Percentiles rank a stretch among this genome's conserved stretches.
Conservation (phyloP, 768 basidiomycete genomes). For the Paxillus involutus region DNA sequence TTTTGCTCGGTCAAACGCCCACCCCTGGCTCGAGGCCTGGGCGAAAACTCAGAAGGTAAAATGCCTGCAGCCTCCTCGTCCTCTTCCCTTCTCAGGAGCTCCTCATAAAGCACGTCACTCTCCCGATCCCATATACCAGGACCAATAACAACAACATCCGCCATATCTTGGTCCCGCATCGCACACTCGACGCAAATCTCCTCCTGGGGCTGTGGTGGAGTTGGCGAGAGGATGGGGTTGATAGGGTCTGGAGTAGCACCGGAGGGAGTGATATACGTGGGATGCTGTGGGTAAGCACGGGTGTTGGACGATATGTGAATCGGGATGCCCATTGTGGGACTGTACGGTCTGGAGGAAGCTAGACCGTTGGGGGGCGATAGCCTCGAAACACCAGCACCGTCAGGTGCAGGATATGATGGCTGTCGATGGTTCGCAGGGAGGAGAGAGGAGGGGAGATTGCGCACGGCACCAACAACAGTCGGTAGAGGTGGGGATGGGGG, state of each 20-base stretch:
- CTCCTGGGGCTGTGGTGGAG: constrained; percentile 54
- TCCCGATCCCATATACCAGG: constrained; percentile 90
- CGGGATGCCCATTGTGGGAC: constrained; percentile 36
- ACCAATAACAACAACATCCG: constrained; percentile 85
- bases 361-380: constrained; percentile 53
- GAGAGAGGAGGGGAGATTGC: constrained; percentile 32
- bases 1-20: constrained; percentile 75
- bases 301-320: constrained; percentile 67
- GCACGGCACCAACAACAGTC: constrained; percentile 4
- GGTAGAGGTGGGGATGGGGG: constrained; percentile 22
- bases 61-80: constrained; percentile 62
- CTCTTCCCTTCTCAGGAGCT: constrained; percentile 68
- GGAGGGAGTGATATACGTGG: constrained; percentile 68
- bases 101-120: constrained; percentile 80
- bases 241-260: constrained; percentile 51
- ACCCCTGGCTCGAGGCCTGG: constrained; percentile 63
- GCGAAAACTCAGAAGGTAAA: constrained; percentile 49
- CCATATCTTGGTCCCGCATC: constrained; percentile 99
- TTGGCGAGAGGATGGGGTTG: constrained; percentile 61
- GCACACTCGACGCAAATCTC: constrained; percentile 97
- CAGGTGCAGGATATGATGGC: constrained; percentile 41
- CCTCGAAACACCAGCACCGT: constrained; percentile 32
- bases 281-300: constrained; percentile 70
- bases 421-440: constrained; percentile 47
- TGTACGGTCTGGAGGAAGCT: constrained; percentile 57